Conservation (phyloP, 73 alveolate species). For the Paramecium caudatum region DNA sequence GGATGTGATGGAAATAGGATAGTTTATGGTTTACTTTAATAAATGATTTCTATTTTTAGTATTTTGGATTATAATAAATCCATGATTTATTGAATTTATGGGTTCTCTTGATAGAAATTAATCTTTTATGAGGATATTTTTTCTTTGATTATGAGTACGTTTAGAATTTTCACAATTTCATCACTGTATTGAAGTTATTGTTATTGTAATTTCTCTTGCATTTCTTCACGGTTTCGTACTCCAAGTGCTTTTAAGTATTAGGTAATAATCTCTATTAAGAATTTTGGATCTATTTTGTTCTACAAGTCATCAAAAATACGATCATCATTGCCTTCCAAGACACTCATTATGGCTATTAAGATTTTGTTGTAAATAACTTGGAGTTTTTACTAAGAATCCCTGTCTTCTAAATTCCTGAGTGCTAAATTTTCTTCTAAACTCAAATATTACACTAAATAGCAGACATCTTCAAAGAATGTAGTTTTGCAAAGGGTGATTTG, state of each 20-base stretch:
- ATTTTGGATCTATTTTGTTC: conserved; percentile 54
- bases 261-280: background rate
- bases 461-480: conserved; percentile 54
- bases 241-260: conserved; percentile 5
- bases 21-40: conserved; percentile 28
- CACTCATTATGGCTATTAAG: conserved; percentile 32
- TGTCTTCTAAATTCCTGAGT: background rate
- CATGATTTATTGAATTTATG: conserved; percentile 8
- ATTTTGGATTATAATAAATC: conserved; percentile 22
- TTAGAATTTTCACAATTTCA: conserved; percentile 23
- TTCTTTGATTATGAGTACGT: conserved; percentile 28
- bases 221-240: background rate
- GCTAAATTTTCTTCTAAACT: background rate
- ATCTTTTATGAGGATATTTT: background rate
- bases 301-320: conserved; percentile 21
- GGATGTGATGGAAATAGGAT: conserved; percentile 67
- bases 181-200: background rate
- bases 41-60: conserved; percentile 51
- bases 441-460: conserved; percentile 42
- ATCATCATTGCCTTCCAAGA: conserved; percentile 66
- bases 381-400: background rate
- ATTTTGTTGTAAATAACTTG: conserved; percentile 22
- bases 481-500: conserved; percentile 47
- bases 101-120: background rate
- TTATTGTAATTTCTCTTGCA: no score